Evolutionary conservation across 2,329 filamentous ascomycete species (phyloP).

Genomic region (Aspergillus chevalieri): DNA sequence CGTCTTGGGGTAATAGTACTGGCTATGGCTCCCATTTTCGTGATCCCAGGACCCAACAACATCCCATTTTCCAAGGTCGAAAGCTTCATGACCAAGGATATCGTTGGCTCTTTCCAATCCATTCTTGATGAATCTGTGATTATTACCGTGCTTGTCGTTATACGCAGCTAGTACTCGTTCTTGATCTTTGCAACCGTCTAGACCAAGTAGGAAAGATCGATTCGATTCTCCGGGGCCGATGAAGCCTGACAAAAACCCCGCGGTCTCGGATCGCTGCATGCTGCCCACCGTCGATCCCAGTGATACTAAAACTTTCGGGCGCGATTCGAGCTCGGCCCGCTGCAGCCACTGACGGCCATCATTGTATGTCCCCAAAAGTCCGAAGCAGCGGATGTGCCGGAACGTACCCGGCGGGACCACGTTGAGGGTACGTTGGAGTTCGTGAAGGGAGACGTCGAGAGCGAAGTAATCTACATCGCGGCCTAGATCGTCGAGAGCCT

Average conservation of each 20-base stretch:
- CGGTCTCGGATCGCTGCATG: slow-evolving; percentile 3
- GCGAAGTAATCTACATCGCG: slow-evolving; percentile 80
- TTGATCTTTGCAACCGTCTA: slow-evolving; percentile 47
- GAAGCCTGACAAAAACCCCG: slow-evolving; percentile 6
- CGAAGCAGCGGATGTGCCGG: slow-evolving; percentile 66
- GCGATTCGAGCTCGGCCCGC: slow-evolving; percentile 45
- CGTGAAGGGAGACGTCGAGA: slow-evolving; percentile 68
- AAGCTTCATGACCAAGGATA: slow-evolving; percentile 61
- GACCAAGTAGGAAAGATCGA: slow-evolving; percentile 3
- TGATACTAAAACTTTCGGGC: slow-evolving; percentile 6
- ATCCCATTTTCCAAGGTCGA: slow-evolving; percentile 64
- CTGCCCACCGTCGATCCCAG: slow-evolving; percentile 9
- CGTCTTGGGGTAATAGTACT: slow-evolving; percentile 6
- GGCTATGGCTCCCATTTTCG: slow-evolving; percentile 7
- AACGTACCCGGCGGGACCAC: slow-evolving; percentile 54
- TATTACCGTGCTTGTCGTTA: slow-evolving; percentile 30
- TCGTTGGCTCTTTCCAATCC: slow-evolving; percentile 53
- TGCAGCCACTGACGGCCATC: slow-evolving; percentile 76
- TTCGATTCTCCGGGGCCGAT: neutral
- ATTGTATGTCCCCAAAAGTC: slow-evolving; percentile 78
- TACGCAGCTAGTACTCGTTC: slow-evolving; percentile 69
- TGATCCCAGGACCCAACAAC: slow-evolving; percentile 53
- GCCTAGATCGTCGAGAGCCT: slow-evolving; percentile 65
- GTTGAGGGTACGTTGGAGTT: slow-evolving; percentile 67
- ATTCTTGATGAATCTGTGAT: slow-evolving; percentile 7